Evolutionary conservation across 768 basidiomycete species (phyloP), one percentile per base, ranked within the genome.

Genomic region (Boletus pseudopeckii): DNA sequence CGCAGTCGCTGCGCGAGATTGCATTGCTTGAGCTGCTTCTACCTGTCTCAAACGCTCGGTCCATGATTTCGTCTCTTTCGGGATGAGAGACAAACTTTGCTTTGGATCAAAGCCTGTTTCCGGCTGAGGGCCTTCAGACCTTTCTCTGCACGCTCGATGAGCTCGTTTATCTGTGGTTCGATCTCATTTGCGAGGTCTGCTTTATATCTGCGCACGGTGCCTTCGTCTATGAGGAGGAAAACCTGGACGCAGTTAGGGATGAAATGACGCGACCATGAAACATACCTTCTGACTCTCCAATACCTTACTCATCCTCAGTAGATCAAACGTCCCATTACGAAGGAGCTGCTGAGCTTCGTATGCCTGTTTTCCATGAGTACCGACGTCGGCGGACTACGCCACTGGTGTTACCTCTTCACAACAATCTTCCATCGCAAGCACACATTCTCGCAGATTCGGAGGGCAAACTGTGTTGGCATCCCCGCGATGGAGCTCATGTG

Each of bases 141-240:
- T 61, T 81, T 82, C 62, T 90, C 85, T 1, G 88, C 84, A 22
- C 81, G 79, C 51, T 82, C 77, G 18, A 90, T 78, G 15, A 92
- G 80, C 58, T 92, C 88, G 43, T 77, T 81, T 18, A 92, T 85
- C 30, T 86, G 82, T 17, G 90, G 90, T 55, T 92, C 90, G 10
- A 92, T 82, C 65, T 91, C 90, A 48, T 89, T 86, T 1, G 81
- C 84, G 38, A 92, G 75, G 40, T 86, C 85, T 2, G 84, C 71
- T 63, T 91, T 90, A 73, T 92, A 90, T 68, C 74, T 77, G 49
- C 79, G 78, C n/a, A 91, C 79, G 0, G 84, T 87, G 13, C 75
- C 77, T 66, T 92, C 89, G 49, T 87, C 82, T 1, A 90, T 76
- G 10, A 92, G 79, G 17, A 88, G 71, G 64, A 88, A 92, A 0